Base-by-base conservation (phyloP, 257 asterid genomes). In the Fraxinus quadrangulata region DNA sequence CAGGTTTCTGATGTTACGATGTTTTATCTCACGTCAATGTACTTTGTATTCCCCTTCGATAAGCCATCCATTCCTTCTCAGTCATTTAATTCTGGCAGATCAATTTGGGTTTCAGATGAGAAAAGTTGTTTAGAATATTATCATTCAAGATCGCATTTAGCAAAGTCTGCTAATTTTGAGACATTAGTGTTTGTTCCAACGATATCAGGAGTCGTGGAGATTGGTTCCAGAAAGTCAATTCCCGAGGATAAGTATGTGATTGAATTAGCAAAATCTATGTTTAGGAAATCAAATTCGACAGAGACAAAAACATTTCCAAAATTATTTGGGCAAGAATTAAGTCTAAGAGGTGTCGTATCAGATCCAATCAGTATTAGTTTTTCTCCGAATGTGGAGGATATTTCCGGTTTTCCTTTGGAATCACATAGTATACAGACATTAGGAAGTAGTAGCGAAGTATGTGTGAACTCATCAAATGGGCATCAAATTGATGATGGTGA, bases 31-130 rank as follows among this genome's bases (percentile, higher is more conserved):
- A 78, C 98, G 1, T 95, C 99, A 2, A 93, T 90, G 97, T 95
- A 86, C 79, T 93, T 86, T 40, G 89, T 84, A 0, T 95, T 93
- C 88, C 99, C 99, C 8, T 93, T 95, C 39, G 99, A 93, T 49
- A 90, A 90, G 85, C 97, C 99, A 56, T 95, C 99, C 0, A 81
- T 84, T 77, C 98, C 98, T 76, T 95, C 99, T 2, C 98, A 93
- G 81, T 90, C 96, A 0, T 95, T 93, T 85, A 93, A 91, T 77
- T 93, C 97, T 2, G 91, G 90, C 36, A 79, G 98, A 78, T 76
- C 88, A 7, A 90, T 95, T 54, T 95, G 99, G 99, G 89, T 81
- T 78, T 90, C 96, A 19, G 92, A 87, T 72, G 12, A 49, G 13
- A 88, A 87, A 21, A 83, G 88, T 73, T 89, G 91, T 75, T 59